These are phyloP conservation scores for Pueraria montana DNA, from an alignment of 306 rosid species.

Conservation along the genomic window DNA sequence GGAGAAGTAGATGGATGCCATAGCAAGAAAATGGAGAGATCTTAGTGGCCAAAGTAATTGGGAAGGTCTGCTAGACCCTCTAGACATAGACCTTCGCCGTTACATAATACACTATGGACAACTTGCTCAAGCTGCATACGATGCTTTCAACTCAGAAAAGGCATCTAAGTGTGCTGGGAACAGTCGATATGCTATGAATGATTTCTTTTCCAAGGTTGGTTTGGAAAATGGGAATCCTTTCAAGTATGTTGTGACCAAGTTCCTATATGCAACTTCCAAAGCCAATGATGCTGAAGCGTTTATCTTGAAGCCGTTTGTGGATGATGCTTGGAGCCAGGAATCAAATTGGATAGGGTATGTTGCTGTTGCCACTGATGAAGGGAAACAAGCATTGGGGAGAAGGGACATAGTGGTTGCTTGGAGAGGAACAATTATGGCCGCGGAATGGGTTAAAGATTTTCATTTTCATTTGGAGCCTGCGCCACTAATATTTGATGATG, in stretches of 20 bases:
- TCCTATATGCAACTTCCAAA: constrained; percentile 69
- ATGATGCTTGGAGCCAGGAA: constrained; percentile 74
- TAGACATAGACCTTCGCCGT: constrained; percentile 65
- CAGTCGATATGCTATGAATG: constrained; percentile 53
- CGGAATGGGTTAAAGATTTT: constrained; percentile 78
- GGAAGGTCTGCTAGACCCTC: constrained; percentile 69
- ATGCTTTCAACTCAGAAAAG: constrained; percentile 69
- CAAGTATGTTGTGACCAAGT: constrained; percentile 69
- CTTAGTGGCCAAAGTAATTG: constrained; percentile 67
- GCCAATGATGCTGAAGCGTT: constrained; percentile 60
- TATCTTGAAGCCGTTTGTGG: constrained; percentile 58
- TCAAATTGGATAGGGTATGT: constrained; percentile 88
- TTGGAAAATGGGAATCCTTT: constrained; percentile 59
- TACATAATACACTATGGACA: constrained; percentile 67
- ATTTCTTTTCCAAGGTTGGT: constrained; percentile 64
- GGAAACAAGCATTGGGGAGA: constrained; percentile 67
- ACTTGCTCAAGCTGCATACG: constrained; percentile 74
- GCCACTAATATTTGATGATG: constrained; percentile 52
- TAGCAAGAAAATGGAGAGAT: constrained; percentile 43
- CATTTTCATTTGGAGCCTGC: constrained; percentile 58
- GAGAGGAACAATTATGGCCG: constrained; percentile 72
- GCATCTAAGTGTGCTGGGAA: constrained; percentile 66
- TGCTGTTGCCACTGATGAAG: constrained; percentile 80
- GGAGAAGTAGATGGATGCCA: constrained; percentile 1
- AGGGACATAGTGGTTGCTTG: constrained; percentile 85